Conservation (phyloP, 129 eudicot species). For the Daucus carota region DH1_v3.0 NC_030382.2:23950001-23950500, state of each 20-base stretch:
- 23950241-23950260: conserved; percentile 99
- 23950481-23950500: not conserved
- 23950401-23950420: not conserved
- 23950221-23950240: conserved; percentile 92
- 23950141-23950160: conserved; percentile 97
- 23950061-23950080: conserved; percentile 85
- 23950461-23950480: no score
- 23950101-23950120: conserved; percentile 90
- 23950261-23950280: conserved; percentile 97
- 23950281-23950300: conserved; percentile 95
- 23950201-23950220: conserved; percentile 96
- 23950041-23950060: conserved; percentile 74
- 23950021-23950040: conserved; percentile 15
- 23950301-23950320: conserved; percentile 96
- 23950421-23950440: not conserved
- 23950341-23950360: conserved; percentile 96
- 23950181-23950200: conserved; percentile 95
- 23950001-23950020: not conserved
- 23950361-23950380: conserved; percentile 95
- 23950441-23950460: not conserved
- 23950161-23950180: conserved; percentile 79
- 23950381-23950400: conserved; percentile 95
- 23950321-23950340: conserved; percentile 91
- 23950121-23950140: conserved; percentile 91
- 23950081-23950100: conserved; percentile 89